Base-by-base conservation (phyloP, 1,139 yeast genomes). In the Zygoascus hellenicus region DNA sequence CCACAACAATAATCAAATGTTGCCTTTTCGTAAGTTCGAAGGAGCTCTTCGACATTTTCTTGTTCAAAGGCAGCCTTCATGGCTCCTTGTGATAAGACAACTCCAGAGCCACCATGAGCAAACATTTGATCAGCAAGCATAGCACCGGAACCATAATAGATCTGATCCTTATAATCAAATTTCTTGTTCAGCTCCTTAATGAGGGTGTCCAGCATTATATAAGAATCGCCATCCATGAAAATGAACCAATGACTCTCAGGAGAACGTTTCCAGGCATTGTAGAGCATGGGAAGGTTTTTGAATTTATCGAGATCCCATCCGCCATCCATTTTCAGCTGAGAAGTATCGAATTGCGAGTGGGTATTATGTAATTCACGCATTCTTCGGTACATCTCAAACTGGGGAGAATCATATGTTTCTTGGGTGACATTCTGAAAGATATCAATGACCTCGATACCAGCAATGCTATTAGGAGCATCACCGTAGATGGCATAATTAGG, bases 71-170 rank as follows among this genome's bases (percentile, higher is more conserved):
- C 59, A 38, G 50, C 51, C 30, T 57, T 51, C 63, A 66, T 57
- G 2, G 66, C 62, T 4, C 56, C 65, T 1, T 57, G 54, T 3
- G 70, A 66, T 9, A 67, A 48, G 4, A 67, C 64, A 1, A 66
- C 66, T 1, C 67, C 71, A 5, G 67, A 58, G 6, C 71, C 71
- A 3, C 71, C 71, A 46, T 67, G 69, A 2, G 69, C 72, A 54
- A 67, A 68, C 13, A 54, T 51, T 28, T 50, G 30, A 9, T 46
- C 49, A 10, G 49, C 54, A 15, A 48, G 44, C 34, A 52, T 50
- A 16, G 59, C 64, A 6, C 55, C 51, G 1, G 67, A 60, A 13
- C 70, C 70, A 46, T 65, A 45, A 52, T 65, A 66, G 22, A 55
- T 49, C 15, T 63, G 58, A 45, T 65, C 57, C 29, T 59, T 32